Evolutionary conservation across 805 yeast species (phyloP).

Genomic region (Candida boidinii): DNA sequence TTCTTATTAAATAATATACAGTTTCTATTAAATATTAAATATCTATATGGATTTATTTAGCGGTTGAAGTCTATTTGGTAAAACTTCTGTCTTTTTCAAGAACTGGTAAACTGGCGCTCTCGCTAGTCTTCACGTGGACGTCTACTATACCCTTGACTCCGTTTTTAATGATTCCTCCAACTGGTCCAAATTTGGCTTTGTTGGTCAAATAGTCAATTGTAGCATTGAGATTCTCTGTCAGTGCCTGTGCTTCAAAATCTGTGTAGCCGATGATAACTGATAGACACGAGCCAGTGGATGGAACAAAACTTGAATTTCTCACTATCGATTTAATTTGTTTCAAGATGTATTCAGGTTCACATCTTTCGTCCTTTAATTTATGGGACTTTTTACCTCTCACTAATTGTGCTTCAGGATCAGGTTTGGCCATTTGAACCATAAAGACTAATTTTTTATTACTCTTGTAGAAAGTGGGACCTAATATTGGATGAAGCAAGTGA

Average conservation of each 20-base stretch:
- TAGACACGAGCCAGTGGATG: conserved; percentile 51
- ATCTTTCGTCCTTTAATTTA: conserved; percentile 44
- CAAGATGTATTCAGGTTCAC: conserved; percentile 57
- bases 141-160: conserved; percentile 36
- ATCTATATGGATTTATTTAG: background rate
- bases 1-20: too few relatives aligned
- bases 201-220: conserved; percentile 40
- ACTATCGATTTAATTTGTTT: conserved; percentile 59
- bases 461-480: conserved; percentile 53
- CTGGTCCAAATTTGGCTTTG: conserved; percentile 35
- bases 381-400: conserved; percentile 25
- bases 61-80: too few relatives aligned
- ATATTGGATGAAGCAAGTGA: conserved; percentile 45
- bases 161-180: conserved; percentile 47
- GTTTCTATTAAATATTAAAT: too few relatives aligned
- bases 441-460: conserved; percentile 61
- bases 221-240: conserved; percentile 45
- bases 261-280: conserved; percentile 53
- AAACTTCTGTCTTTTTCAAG: conserved; percentile 2
- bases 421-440: conserved; percentile 52
- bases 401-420: conserved; percentile 24
- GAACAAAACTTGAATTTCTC: conserved; percentile 54
- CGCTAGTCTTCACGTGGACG: conserved; percentile 55
- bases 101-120: conserved; percentile 60
- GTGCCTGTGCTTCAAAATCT: conserved; percentile 30